Percentiles rank a stretch among this genome's conserved stretches.
phyloP scores from a whole-genome alignment of 805 yeast species.

The Candida pseudofarinosa region DNA sequence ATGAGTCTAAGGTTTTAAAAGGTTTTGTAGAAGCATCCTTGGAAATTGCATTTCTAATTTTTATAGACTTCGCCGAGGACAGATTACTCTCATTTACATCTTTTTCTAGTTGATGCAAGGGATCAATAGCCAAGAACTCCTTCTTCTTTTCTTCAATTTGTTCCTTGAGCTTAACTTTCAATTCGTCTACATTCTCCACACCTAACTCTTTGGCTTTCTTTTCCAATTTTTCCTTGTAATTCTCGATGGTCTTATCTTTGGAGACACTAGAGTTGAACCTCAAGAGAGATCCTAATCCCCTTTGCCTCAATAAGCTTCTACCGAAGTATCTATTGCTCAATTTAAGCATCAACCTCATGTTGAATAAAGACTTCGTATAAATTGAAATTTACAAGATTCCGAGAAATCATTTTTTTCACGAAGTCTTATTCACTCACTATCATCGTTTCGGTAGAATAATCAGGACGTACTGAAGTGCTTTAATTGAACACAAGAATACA shows the following conservation, averaged over 20 bases:
- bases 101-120: constrained; percentile 62
- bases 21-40: constrained; percentile 42
- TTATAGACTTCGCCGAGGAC: constrained; percentile 26
- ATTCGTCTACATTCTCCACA: constrained; percentile 46
- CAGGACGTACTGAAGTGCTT: no score
- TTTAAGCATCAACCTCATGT: neutral
- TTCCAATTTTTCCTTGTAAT: constrained; percentile 30
- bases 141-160: constrained; percentile 53
- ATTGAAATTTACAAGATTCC: no score
- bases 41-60: constrained; percentile 32
- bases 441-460: no score
- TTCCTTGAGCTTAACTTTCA: constrained; percentile 59
- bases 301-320: neutral
- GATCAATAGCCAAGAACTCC: constrained; percentile 61
- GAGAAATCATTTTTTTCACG: no score
- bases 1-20: constrained; percentile 69
- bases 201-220: constrained; percentile 34
- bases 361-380: neutral
- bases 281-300: neutral
- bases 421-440: no score
- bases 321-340: neutral
- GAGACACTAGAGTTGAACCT: neutral
- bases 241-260: constrained; percentile 3
- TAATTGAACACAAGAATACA: no score
- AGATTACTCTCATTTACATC: constrained; percentile 42